These are phyloP conservation scores for Xylariales sp. DNA, from an alignment of 2,329 filamentous ascomycete species.

Conservation along the genomic window DNA sequence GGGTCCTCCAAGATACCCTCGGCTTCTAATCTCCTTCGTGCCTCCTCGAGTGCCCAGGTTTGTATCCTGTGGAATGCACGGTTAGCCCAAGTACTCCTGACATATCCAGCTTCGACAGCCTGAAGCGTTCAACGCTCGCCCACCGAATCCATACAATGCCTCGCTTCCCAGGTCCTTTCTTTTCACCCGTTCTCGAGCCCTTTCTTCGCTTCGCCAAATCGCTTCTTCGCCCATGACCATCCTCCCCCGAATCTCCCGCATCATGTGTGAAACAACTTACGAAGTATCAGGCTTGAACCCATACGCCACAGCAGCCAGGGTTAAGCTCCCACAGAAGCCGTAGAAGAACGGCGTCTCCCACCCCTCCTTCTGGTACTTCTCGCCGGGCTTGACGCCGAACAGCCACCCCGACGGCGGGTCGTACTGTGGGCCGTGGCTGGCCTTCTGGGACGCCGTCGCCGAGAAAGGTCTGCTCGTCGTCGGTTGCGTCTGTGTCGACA, in stretches of 20 bases:
- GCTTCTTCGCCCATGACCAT: too few relatives aligned
- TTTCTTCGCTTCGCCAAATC: too few relatives aligned
- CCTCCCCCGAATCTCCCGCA: too few relatives aligned
- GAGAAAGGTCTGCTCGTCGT: conserved; percentile 35
- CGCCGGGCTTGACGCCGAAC: conserved; percentile 87
- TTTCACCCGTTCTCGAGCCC: too few relatives aligned
- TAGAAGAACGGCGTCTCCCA: conserved; percentile 88
- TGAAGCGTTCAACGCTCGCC: too few relatives aligned
- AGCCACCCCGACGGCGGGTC: conserved; percentile 90
- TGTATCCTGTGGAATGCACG: conserved; percentile 75
- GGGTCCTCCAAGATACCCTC: conserved; percentile 90
- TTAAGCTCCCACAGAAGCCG: conserved; percentile 75
- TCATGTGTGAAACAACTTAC: too few relatives aligned
- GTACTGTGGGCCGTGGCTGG: conserved; percentile 69
- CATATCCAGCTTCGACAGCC: too few relatives aligned
- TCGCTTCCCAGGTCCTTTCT: too few relatives aligned
- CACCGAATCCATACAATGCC: too few relatives aligned
- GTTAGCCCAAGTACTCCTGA: too few relatives aligned
- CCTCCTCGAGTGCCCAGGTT: conserved; percentile 98
- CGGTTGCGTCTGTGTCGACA: conserved; percentile 10
- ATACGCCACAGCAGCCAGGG: conserved; percentile 72
- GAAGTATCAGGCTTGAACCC: conserved; percentile 98
- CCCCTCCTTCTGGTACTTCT: conserved; percentile 93
- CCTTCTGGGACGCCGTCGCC: conserved; percentile 37
- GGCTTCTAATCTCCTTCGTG: conserved; percentile 86